Evolutionary conservation across 352 stramenopile species (phyloP).

Genomic region (Pythium monospermum): DNA sequence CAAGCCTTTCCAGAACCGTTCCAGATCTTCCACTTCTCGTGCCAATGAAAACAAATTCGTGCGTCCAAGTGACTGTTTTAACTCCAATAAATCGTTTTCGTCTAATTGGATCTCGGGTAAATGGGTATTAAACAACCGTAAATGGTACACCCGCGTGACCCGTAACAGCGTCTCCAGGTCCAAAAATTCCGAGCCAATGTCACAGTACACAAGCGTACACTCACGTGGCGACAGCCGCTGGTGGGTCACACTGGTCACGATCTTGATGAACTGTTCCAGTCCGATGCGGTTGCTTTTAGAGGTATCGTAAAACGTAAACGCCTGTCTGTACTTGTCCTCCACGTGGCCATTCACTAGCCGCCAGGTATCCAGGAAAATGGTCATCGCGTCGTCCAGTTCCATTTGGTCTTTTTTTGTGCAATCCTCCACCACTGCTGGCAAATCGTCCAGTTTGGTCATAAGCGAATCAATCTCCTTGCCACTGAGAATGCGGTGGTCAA

Average conservation of each 20-base stretch:
- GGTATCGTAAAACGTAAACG: constrained; percentile 35
- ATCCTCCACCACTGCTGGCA: constrained; percentile 16
- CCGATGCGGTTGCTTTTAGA: constrained; percentile 44
- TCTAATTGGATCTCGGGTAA: constrained; percentile 45
- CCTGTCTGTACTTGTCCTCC: constrained; percentile 54
- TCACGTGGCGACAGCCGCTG: constrained; percentile 41
- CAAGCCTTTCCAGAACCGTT: constrained; percentile 55
- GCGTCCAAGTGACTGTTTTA: constrained; percentile 37
- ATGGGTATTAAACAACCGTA: constrained; percentile 44
- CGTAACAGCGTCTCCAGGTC: constrained; percentile 47
- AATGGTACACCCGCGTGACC: constrained; percentile 52
- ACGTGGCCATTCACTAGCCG: constrained; percentile 33
- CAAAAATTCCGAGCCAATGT: constrained; percentile 58
- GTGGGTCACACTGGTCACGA: constrained; percentile 57
- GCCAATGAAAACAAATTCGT: constrained; percentile 54
- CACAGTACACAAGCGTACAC: constrained; percentile 58
- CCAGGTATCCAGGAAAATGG: constrained; percentile 54
- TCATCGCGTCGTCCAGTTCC: constrained; percentile 69
- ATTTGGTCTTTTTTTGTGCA: constrained; percentile 12
- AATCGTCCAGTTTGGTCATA: constrained; percentile 26
- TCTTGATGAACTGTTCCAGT: constrained; percentile 67
- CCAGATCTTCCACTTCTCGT: constrained; percentile 61
- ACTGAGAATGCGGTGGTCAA: constrained; percentile 37
- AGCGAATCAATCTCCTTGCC: constrained; percentile 30
- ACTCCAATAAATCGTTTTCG: constrained; percentile 44